A percentile compares a stretch with the other conserved stretches of the same genome.
Evolutionary conservation across 2,329 filamentous ascomycete species (phyloP).

Genomic region (Colletotrichum sp.): DNA sequence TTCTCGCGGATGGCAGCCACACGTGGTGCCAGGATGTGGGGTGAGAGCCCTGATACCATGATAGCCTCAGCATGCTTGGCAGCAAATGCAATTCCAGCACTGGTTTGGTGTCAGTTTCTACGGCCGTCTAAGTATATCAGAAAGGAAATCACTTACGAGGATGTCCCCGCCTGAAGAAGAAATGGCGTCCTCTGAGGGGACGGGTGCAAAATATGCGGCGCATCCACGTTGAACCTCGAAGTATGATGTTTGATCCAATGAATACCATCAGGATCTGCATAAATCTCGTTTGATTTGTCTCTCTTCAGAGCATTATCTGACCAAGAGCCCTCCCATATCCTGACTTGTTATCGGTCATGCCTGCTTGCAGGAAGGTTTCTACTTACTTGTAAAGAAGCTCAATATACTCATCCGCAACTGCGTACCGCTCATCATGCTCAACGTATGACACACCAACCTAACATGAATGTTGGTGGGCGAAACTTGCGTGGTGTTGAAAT

Average conservation of each 20-base stretch:
- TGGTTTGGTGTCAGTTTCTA: background rate
- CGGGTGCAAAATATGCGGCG: slow-evolving; percentile 30
- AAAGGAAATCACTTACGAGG: slow-evolving; percentile 30
- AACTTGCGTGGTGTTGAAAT: background rate
- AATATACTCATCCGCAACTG: slow-evolving; percentile 66
- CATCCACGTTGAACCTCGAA: background rate
- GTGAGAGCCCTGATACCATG: slow-evolving; percentile 60
- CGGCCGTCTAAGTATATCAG: background rate
- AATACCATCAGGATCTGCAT: background rate
- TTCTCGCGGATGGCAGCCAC: slow-evolving; percentile 57
- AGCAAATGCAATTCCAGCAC: slow-evolving; percentile 59
- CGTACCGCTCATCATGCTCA: slow-evolving; percentile 66
- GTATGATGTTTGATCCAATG: background rate
- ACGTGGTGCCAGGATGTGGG: slow-evolving; percentile 50
- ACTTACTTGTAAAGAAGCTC: slow-evolving; percentile 63
- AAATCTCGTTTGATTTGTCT: background rate
- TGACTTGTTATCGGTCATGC: background rate
- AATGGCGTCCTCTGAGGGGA: slow-evolving; percentile 62
- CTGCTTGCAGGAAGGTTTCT: slow-evolving; percentile 43
- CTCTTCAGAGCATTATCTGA: background rate
- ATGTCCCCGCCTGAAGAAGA: slow-evolving; percentile 65
- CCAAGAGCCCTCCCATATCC: slow-evolving; percentile 5
- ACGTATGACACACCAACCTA: background rate
- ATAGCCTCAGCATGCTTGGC: slow-evolving; percentile 64
- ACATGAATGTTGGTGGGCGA: background rate